Evolutionary conservation across 1,284 basidiomycete species (phyloP).

Genomic region (Moesziomyces antarcticus): DNA sequence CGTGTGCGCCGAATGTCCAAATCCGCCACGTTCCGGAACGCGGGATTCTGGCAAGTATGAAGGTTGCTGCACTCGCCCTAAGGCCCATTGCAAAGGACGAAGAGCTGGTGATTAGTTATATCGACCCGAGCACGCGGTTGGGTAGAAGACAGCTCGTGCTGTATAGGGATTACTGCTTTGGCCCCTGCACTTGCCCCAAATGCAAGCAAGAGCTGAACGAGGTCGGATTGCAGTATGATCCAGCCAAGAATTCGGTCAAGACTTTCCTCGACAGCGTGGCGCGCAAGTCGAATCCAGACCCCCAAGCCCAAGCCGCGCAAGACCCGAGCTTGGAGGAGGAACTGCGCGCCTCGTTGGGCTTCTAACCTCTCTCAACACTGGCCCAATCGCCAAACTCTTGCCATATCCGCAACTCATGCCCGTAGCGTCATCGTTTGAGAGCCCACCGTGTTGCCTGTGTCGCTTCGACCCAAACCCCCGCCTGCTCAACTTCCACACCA

Average conservation of each 20-base stretch:
- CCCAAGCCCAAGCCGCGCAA: not conserved
- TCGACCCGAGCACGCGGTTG: conserved; percentile 75
- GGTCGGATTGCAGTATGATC: conserved; percentile 19
- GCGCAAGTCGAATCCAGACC: conserved; percentile 10
- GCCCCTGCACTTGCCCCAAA: conserved; percentile 75
- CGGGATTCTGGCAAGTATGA: conserved; percentile 72
- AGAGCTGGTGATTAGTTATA: conserved; percentile 80
- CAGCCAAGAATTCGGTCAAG: conserved; percentile 20
- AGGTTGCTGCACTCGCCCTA: conserved; percentile 78
- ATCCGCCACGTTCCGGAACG: conserved; percentile 77
- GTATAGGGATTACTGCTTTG: conserved; percentile 67
- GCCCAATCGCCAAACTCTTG: too few relatives aligned
- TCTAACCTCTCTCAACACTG: conserved; percentile 13
- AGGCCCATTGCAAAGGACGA: conserved; percentile 77
- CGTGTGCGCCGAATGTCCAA: conserved; percentile 80
- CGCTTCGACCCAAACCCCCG: too few relatives aligned
- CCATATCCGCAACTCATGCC: too few relatives aligned
- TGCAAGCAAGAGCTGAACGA: conserved; percentile 71
- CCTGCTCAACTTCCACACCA: too few relatives aligned
- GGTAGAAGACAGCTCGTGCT: conserved; percentile 74
- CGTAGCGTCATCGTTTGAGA: too few relatives aligned
- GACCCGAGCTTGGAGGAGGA: conserved; percentile 51
- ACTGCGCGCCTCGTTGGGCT: conserved; percentile 53
- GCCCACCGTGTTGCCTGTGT: too few relatives aligned
- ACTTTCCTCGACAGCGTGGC: conserved; percentile 27